These are phyloP conservation scores for Sinapis alba DNA, from an alignment of 441 rosid species.

Conservation along the genomic window DNA sequence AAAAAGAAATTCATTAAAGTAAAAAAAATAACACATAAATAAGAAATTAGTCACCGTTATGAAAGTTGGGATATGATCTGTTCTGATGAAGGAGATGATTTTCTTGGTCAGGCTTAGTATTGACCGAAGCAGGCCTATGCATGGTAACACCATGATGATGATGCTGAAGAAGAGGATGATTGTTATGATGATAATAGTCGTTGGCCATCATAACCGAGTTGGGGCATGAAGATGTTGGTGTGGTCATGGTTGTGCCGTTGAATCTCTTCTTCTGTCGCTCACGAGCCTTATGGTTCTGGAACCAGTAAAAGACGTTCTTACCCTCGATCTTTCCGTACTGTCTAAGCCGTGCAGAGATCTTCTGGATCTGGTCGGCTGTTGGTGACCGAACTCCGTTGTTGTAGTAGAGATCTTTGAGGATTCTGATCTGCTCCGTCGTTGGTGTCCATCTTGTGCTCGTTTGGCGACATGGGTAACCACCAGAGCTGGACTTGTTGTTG, in stretches of 20 bases:
- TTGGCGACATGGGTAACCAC: constrained; percentile 76
- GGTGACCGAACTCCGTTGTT: constrained; percentile 91
- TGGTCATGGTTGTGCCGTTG: constrained; percentile 38
- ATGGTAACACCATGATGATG: constrained; percentile 44
- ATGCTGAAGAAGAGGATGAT: constrained; percentile 11
- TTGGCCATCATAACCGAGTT: constrained; percentile 34
- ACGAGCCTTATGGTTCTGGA: constrained; percentile 99
- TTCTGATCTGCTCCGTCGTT: constrained; percentile 84
- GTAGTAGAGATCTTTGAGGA: constrained; percentile 93
- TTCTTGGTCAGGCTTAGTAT: constrained; percentile 39
- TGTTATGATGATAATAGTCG: constrained; percentile 29
- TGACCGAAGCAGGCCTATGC: constrained; percentile 36
- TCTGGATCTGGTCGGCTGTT: constrained; percentile 90
- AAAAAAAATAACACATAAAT: background rate
- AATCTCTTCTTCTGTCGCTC: constrained; percentile 94
- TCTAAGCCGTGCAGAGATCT: constrained; percentile 79
- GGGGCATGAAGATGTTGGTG: constrained; percentile 30
- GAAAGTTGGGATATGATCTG: constrained; percentile 44
- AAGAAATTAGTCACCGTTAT: constrained; percentile 36
- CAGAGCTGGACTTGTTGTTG: constrained; percentile 43
- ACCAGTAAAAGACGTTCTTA: constrained; percentile 98
- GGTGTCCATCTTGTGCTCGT: constrained; percentile 98
- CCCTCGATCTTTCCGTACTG: constrained; percentile 97
- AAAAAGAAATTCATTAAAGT: background rate
- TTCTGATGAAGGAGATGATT: constrained; percentile 33